Evolutionary conservation across 176 grass and related monocot species (phyloP), one percentile per base, ranked within the genome.

Genomic region (Cocos nucifera): DNA sequence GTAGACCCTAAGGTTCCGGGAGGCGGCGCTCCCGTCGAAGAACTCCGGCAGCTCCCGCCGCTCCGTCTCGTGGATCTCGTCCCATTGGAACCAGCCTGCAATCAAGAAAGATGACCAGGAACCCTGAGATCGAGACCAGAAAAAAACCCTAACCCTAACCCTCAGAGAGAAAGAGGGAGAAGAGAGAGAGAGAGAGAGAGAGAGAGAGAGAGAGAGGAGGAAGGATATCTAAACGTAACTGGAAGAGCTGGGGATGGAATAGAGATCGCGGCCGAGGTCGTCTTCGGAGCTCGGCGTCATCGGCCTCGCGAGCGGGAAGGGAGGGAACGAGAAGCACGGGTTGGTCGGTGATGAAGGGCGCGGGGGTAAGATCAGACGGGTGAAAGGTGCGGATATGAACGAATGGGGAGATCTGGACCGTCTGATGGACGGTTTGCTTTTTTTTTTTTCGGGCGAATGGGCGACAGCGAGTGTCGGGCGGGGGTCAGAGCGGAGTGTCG

Each of bases 1-100:
- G 74, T 98, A 92, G 62, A 98, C 83, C 81, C 88, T 89, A 50
- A 81, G 84, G 87, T 92, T 98, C 72, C 88, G 74, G 48, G 81
- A 83, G 9, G 77, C 78, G 59, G 88, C 78, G 17, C 75, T 76
- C 18, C 92, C 92, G 54, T 83, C 84, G 77, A 98, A 92, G 78
- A 98, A 98, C 63, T 98, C 93, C 66, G 93, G 87, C 19, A 98
- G 70, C 28, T 81, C 74, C 56, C 1, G 67, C 54, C 82, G 77
- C 78, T 88, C 93, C 51, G 55, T 71, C 57, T 91, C 92, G 63
- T 96, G 92, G 69, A 96, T 91, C 75, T 82, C 92, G 61, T 85
- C 87, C 92, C 92, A 91, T 32, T 74, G 80, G 77, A 96, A 96
- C 87, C 92, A 96, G 78, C 84, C 87, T 96, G 75, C 50, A 17